Evolutionary conservation across 768 basidiomycete genomes (phyloP).

Genomic region (Crassisporium funariophilum): DNA sequence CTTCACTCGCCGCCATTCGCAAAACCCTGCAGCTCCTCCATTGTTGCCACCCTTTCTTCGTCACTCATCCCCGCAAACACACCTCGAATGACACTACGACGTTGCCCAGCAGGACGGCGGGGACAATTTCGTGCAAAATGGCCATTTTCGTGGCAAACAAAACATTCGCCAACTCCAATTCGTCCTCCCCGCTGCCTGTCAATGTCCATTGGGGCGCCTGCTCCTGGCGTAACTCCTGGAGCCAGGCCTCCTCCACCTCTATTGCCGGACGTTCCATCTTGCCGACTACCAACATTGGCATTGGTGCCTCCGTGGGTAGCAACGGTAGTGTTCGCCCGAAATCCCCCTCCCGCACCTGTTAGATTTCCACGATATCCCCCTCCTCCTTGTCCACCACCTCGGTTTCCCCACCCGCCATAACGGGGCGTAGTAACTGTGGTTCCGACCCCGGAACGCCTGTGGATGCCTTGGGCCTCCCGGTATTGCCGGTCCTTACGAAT

Average conservation of each 20-base stretch:
- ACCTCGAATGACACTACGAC: neutral
- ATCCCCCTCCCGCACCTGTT: neutral
- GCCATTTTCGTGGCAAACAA: neutral
- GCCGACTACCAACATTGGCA: neutral
- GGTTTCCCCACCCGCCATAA: neutral
- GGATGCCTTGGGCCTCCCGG: neutral
- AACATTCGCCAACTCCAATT: neutral
- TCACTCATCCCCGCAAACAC: neutral
- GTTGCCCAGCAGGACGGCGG: neutral
- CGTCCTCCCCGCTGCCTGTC: neutral
- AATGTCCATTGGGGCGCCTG: conserved; percentile 3
- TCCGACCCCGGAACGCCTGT: neutral
- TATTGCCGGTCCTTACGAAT: conserved; percentile 4
- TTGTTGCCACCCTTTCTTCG: neutral
- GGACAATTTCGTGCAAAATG: conserved; percentile 8
- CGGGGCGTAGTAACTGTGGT: neutral
- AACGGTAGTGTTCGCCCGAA: too few relatives aligned
- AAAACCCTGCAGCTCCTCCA: neutral
- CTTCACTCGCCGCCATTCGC: too few relatives aligned
- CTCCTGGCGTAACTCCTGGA: neutral
- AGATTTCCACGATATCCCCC: neutral
- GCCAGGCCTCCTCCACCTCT: neutral
- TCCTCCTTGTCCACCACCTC: neutral
- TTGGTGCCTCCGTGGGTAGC: too few relatives aligned
- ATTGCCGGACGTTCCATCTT: neutral